phyloP scores from a whole-genome alignment of 73 alveolate genomes.

The Symbiodinium pilosum region DNA sequence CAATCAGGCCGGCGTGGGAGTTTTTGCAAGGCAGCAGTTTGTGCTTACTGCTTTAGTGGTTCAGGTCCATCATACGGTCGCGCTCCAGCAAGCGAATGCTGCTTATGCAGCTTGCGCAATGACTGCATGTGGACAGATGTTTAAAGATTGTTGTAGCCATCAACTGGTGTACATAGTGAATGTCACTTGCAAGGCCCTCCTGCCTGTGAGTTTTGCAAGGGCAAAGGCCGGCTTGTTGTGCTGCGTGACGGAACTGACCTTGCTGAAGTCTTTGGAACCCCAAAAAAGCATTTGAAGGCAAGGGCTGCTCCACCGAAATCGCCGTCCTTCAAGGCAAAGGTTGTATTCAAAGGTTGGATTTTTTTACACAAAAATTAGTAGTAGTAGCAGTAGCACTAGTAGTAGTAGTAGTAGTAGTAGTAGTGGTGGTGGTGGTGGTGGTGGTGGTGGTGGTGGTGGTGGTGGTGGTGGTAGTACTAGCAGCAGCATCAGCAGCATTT shows the following conservation, averaged over 20 bases:
- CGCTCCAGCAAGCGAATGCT: conserved; percentile 57
- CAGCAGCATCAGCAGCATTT: too few species aligned
- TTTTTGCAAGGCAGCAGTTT: too few species aligned
- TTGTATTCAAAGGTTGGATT: not conserved
- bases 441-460: too few species aligned
- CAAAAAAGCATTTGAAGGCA: not conserved
- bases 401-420: too few species aligned
- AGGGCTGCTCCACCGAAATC: conserved; percentile 1
- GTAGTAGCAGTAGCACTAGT: too few species aligned
- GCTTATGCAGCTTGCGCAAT: conserved; percentile 48
- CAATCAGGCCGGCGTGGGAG: not conserved
- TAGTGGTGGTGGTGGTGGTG: too few species aligned
- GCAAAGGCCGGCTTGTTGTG: conserved; percentile 8
- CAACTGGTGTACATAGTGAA: not conserved
- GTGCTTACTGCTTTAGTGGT: too few species aligned
- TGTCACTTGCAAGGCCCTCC: conserved; percentile 7
- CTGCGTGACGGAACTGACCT: not conserved
- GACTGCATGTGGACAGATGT: not conserved
- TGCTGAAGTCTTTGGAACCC: too few species aligned
- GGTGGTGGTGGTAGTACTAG: too few species aligned
- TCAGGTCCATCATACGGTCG: not conserved
- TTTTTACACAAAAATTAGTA: too few species aligned
- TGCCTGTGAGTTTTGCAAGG: conserved; percentile 35
- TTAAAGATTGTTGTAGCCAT: not conserved
- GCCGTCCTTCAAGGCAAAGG: conserved; percentile 26